Evolutionary conservation across 805 yeast genomes (phyloP), one percentile per base, ranked within the genome.

Genomic region (Candida succiphila): DNA sequence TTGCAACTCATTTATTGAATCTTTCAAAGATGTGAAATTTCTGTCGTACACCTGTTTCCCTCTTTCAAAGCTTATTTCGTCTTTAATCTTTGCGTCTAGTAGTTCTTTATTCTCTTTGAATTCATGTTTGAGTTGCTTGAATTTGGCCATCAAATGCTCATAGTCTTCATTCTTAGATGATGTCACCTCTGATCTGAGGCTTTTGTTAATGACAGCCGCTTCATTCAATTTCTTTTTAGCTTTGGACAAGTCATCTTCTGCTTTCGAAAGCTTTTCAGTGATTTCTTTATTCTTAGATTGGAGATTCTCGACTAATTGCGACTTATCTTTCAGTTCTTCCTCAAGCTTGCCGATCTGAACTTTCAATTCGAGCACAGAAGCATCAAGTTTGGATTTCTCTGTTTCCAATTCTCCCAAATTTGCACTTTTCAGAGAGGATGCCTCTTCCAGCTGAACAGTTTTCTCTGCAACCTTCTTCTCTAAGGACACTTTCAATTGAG

Each of bases 1-100:
- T 25, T 37, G 45, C 35, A 59, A 39, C 13, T 48, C 60, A 17
- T 42, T 40, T 5, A 58, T 37, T 1, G 44, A 36, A 4, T 39
- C 35, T 40, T 65, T 61, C 24, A 69, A 41, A 2, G 55, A 60
- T 14, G 53, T 44, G 5, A 70, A 43, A 21, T 61, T 67, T 21
- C 54, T 56, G 27, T 63, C 68, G 40, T 61, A 58, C 30, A 54
- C 51, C 37, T 60, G 68, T 38, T 61, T 67, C 5, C 72, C 77
- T 27, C 64, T 56, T 13, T 56, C 62, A 38, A 66, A 65, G 23
- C 56, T 56, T 24, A 61, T 53, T 36, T 64, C 70, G 34, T 63
- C 69, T n/a, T 54, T 48, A 22, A 60, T 58, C 36, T 59, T 64
- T 25, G 58, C 58, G 32, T 67, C 67, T 25, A 67, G 46, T 7